Base-by-base conservation (phyloP, 371 early-diverging fungal species). In the Mucor piriformis region DNA sequence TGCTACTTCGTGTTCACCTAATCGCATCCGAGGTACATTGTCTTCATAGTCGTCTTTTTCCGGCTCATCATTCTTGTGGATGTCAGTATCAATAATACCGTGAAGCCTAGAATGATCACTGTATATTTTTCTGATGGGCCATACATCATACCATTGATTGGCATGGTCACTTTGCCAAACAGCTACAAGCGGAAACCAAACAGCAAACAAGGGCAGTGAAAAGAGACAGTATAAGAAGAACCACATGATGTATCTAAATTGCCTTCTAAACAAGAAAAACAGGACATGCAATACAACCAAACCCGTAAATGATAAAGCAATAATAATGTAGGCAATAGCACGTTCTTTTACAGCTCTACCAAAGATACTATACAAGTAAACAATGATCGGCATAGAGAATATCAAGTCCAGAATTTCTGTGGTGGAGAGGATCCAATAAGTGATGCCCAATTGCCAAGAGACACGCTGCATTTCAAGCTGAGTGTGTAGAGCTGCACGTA, bases 211-310 rank as follows among this genome's bases (percentile, higher is more conserved):
- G 1, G 81, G 81, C 2, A 76, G 59, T 0, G 74, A 63, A 13
- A 72, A 38, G 3, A 76, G 34, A 53, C 77, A 70, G 40, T 81
- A 77, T 8, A 81, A 24, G 10, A 71, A 47, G 46, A 81, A 73
- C 81, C 77, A 81, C 2, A 76, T 16, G 3, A 77, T 69, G 46
- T 81, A 77, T 48, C 74, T 76, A 57, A 76, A 73, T 29, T 76
- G 78, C 1, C 72, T 62, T 20, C 74, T 57, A 6, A 76, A 42
- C 2, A 76, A 24, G 32, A 81, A 77, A 27, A 74, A 74, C 13
- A 77, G 20, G 20, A 77, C 67, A 37, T 81, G 76, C 12, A 81
- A 47, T 4, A 57, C 58, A n/a, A 74, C 49, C 3, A 81, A 57
- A 15, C 63, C 59, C 0, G 62, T 33, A 46, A 81, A 77, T 13